Evolutionary conservation across 345 rosid genomes (phyloP).

Genomic region (Fremontodendron californicum): DNA sequence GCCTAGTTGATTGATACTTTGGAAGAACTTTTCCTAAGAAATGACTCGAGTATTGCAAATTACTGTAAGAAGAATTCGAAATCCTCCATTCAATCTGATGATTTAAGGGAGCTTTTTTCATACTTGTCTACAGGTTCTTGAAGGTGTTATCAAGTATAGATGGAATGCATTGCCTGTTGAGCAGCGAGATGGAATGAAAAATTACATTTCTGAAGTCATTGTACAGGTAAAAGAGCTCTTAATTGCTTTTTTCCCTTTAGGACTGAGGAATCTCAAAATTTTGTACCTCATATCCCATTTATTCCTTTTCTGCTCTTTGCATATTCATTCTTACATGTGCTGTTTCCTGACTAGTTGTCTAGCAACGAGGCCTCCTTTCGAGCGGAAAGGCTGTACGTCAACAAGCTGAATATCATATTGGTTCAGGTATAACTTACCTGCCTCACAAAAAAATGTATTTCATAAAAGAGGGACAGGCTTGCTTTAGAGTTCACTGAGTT

Average conservation of each 20-base stretch:
- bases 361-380: slow-evolving; percentile 85
- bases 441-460: neutral
- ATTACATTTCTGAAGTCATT: slow-evolving; percentile 96
- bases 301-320: neutral
- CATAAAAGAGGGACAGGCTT: neutral
- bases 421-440: slow-evolving; percentile 66
- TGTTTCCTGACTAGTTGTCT: slow-evolving; percentile 57
- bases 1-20: neutral
- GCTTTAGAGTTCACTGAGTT: neutral
- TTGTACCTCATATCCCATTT: neutral
- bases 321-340: neutral
- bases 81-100: neutral
- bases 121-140: slow-evolving; percentile 67
- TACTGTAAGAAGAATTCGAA: neutral
- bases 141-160: slow-evolving; percentile 95
- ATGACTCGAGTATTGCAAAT: neutral
- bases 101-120: neutral
- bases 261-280: neutral
- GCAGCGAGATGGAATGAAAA: slow-evolving; percentile 99
- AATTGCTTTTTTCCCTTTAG: neutral
- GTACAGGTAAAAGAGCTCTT: slow-evolving; percentile 62
- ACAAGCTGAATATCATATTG: slow-evolving; percentile 87
- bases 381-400: slow-evolving; percentile 82
- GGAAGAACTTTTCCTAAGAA: neutral
- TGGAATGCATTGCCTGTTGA: slow-evolving; percentile 98